These are phyloP conservation scores for Coemansia sp. DNA, from an alignment of 192 early-diverging fungal species.

Conservation along the genomic window DNA sequence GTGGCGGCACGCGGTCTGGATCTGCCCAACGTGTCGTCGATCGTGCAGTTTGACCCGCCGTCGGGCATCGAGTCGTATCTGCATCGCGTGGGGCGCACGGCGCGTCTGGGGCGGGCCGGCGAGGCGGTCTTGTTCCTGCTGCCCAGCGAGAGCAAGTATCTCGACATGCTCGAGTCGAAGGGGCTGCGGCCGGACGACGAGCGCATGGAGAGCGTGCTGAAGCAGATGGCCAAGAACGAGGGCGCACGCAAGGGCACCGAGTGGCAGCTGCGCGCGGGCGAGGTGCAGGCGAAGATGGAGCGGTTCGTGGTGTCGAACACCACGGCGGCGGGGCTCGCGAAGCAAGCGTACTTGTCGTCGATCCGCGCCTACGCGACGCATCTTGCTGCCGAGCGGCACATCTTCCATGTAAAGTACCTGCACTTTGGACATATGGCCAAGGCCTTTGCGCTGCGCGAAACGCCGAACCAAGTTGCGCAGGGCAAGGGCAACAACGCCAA, in stretches of 20 bases:
- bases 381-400: slow-evolving; percentile 72
- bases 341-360: slow-evolving; percentile 82
- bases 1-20: slow-evolving; percentile 98
- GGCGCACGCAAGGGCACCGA: slow-evolving; percentile 31
- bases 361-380: slow-evolving; percentile 96
- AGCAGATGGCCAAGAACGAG: slow-evolving; percentile 55
- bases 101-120: slow-evolving; percentile 87
- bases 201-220: slow-evolving; percentile 57
- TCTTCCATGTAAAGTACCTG: slow-evolving; percentile 93
- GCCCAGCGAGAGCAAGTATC: slow-evolving; percentile 83
- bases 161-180: slow-evolving; percentile 63
- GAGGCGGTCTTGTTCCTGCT: slow-evolving; percentile 82
- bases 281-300: slow-evolving; percentile 46
- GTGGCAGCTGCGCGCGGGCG: slow-evolving; percentile 49
- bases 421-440: slow-evolving; percentile 98
- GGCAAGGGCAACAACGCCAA: slow-evolving; percentile 53
- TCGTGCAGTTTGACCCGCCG: slow-evolving; percentile 97
- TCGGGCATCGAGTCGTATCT: slow-evolving; percentile 93
- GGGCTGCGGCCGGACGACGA: slow-evolving; percentile 63
- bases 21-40: slow-evolving; percentile 85
- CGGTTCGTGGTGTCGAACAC: slow-evolving; percentile 33
- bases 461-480: slow-evolving; percentile 65
- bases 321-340: slow-evolving; percentile 55
- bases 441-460: slow-evolving; percentile 92
- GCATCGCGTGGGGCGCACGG: slow-evolving; percentile 96